Base-by-base conservation (phyloP, 805 yeast species). In the Kregervanrija fluxuum region DNA sequence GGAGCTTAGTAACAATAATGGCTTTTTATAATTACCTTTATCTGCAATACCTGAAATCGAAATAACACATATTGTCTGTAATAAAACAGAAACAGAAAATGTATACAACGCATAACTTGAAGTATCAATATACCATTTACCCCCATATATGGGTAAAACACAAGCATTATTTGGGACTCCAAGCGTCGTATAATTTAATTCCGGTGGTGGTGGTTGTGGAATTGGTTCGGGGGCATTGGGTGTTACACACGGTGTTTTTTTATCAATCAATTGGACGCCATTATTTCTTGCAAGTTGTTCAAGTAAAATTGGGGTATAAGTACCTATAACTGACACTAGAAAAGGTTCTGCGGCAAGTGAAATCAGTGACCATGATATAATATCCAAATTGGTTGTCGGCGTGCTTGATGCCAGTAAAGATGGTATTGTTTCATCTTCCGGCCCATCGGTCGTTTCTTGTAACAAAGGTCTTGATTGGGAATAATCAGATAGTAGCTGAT, bases 21-120 rank as follows among this genome's bases (percentile, higher is more conserved):
- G 61, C 51, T 82, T 82, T 45, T 85, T 71, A 53, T 78, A 75
- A 40, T 69, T 67, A 38, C 85, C 82, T 57, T 83, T 58, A 62
- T 86, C 81, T 32, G 83, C 77, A 4, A 81, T 75, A 10, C 95
- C 95, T 11, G 86, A 79, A 63, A 84, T 75, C 3, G 87, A 76
- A 8, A 85, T 73, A 15, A 85, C 91, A 14, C 80, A 65, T 3
- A 85, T 47, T 0, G 89, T 80, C 57, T 85, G 93, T n/a, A 82
- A 63, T 11, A 84, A 60, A 5, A 85, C 91, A n/a, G 85, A 75
- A 2, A 75, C 40, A 1, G 91, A 80, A 53, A 84, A 83, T 1
- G 88, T 80, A 60, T 85, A 85, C 3, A 85, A 61, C 0, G 91
- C 87, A 57, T 78, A 77, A 33, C 87, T 79, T 3, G 90, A 74